Conservation (phyloP, 345 rosid species). For the Sisymbrium altissimum region DNA sequence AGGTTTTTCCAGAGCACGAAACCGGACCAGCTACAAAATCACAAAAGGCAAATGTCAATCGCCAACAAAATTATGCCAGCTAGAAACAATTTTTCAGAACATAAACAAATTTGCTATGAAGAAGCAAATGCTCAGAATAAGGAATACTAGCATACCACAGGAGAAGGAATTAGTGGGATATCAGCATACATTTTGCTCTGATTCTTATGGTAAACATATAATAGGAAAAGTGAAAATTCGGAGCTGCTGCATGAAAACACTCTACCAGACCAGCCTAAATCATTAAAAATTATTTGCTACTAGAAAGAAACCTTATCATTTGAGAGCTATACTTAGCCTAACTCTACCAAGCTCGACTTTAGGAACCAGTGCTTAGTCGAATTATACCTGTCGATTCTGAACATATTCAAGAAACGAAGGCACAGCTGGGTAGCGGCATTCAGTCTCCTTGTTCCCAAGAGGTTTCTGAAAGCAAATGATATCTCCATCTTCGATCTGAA, state of each 20-base stretch:
- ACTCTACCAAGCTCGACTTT: neutral
- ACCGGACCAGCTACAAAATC: constrained; percentile 68
- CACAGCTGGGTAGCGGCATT: constrained; percentile 70
- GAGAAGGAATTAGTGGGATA: neutral
- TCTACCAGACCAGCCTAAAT: constrained; percentile 8
- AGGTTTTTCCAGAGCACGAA: constrained; percentile 80
- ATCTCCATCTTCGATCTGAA: constrained; percentile 95
- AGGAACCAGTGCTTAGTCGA: neutral
- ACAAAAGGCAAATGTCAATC: constrained; percentile 9
- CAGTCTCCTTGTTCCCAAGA: constrained; percentile 42
- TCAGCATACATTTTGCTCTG: neutral
- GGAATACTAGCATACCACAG: no score
- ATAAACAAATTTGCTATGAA: neutral
- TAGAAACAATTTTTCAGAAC: constrained; percentile 1
- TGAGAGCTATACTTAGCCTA: neutral
- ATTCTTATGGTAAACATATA: neutral
- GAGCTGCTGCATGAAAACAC: neutral
- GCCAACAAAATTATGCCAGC: neutral
- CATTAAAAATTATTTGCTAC: neutral
- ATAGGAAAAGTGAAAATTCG: neutral
- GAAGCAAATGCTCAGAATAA: constrained; percentile 1
- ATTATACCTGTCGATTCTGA: constrained; percentile 81
- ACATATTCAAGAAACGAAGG: constrained; percentile 85
- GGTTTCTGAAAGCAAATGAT: constrained; percentile 83
- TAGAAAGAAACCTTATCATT: neutral